Evolutionary conservation across 2,329 filamentous ascomycete genomes (phyloP).

Genomic region (Aspergillus tamarii): DNA sequence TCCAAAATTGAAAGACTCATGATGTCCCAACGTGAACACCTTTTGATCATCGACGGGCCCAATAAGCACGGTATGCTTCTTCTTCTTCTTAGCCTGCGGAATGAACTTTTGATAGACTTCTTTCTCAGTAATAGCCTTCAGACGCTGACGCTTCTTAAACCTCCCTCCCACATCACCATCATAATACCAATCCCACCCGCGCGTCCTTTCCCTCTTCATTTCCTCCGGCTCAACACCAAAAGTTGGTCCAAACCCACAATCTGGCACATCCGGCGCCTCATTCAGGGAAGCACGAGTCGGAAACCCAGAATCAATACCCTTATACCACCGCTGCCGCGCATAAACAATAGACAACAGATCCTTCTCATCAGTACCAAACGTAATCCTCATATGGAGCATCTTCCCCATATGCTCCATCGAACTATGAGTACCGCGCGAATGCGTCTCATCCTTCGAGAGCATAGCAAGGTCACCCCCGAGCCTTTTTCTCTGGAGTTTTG

Average conservation of each 20-base stretch:
- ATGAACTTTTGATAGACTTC: conserved; percentile 49
- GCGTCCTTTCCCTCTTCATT: conserved; percentile 48
- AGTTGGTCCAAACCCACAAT: conserved; percentile 45
- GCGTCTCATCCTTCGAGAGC: conserved; percentile 30
- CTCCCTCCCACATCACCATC: conserved; percentile 40
- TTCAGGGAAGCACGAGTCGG: conserved; percentile 50
- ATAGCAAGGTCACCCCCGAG: conserved; percentile 23
- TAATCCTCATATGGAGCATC: conserved; percentile 49
- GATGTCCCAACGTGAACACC: conserved; percentile 45
- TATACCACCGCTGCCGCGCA: conserved; percentile 55
- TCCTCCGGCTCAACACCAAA: conserved; percentile 48
- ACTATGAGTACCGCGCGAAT: conserved; percentile 42
- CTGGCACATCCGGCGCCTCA: conserved; percentile 27
- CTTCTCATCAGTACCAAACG: conserved; percentile 55
- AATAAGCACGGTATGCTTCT: conserved; percentile 52
- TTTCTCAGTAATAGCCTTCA: conserved; percentile 37
- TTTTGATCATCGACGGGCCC: conserved; percentile 53
- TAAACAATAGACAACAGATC: conserved; percentile 54
- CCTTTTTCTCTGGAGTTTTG: conserved; percentile 20
- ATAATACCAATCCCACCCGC: conserved; percentile 59
- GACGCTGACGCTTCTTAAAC: conserved; percentile 49
- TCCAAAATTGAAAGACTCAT: conserved; percentile 49
- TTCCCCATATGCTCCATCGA: conserved; percentile 44
- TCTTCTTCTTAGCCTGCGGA: conserved; percentile 27
- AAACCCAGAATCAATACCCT: conserved; percentile 51